Percentiles rank a stretch among this genome's conserved stretches.
Evolutionary conservation across 306 rosid genomes (phyloP).

Genomic region (Prunus armeniaca): DNA sequence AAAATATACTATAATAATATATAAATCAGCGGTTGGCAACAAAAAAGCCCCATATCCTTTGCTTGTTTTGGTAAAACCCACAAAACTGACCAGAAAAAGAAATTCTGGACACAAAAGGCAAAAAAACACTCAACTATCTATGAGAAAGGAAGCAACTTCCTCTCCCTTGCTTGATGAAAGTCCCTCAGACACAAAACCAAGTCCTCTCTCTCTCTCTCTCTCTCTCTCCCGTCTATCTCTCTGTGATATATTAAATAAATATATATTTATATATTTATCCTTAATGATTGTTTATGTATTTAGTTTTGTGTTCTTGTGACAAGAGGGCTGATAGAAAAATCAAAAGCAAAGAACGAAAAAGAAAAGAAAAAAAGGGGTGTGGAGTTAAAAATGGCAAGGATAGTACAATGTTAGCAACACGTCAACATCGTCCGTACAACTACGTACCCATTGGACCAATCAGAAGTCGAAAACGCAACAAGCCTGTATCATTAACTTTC

Average conservation of each 20-base stretch:
- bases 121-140: background rate
- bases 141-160: background rate
- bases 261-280: no score
- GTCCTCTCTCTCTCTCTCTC: no score
- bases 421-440: slow-evolving; percentile 46
- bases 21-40: background rate
- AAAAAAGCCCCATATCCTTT: slow-evolving; percentile 29
- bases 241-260: no score
- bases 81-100: slow-evolving; percentile 3
- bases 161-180: background rate
- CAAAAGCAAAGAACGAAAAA: background rate
- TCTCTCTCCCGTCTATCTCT: no score
- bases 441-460: slow-evolving; percentile 36
- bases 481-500: background rate
- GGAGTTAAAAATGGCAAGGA: background rate
- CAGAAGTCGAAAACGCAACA: slow-evolving; percentile 28
- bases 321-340: background rate
- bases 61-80: slow-evolving; percentile 53
- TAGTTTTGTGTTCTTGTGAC: no score
- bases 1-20: background rate
- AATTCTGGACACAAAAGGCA: background rate
- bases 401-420: slow-evolving; percentile 31
- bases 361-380: no score
- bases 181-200: no score
- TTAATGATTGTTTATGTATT: no score